Evolutionary conservation across 345 rosid genomes (phyloP).

Genomic region (Moricandia moricandioides): DNA sequence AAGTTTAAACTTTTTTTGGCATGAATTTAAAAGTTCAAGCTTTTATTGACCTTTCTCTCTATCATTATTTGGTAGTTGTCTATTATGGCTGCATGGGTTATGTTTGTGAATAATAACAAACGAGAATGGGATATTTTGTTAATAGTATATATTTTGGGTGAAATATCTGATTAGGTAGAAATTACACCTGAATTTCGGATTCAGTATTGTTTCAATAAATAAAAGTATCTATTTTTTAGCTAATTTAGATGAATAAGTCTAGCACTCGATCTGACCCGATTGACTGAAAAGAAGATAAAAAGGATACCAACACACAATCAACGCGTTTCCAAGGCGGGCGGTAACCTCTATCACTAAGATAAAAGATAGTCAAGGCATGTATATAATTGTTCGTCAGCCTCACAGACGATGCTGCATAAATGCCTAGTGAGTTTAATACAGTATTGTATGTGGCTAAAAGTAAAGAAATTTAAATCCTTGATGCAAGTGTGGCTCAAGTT

Average conservation of each 20-base stretch:
- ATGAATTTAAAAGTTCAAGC: too few species aligned
- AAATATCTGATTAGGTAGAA: constrained; percentile 20
- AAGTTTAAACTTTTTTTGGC: too few species aligned
- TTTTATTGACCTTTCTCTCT: too few species aligned
- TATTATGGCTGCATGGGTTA: neutral
- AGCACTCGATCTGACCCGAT: neutral
- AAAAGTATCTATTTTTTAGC: constrained; percentile 18
- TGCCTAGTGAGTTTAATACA: neutral
- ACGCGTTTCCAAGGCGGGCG: neutral
- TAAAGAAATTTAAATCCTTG: neutral
- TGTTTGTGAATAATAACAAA: neutral
- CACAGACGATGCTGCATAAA: neutral
- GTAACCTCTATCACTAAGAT: constrained; percentile 6
- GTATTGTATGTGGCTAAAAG: neutral
- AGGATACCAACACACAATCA: neutral
- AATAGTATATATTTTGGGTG: constrained; percentile 2
- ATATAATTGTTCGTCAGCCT: neutral
- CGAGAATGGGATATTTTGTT: constrained; percentile 5
- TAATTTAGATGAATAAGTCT: neutral
- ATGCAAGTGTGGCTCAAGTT: too few species aligned
- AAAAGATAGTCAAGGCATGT: constrained; percentile 1
- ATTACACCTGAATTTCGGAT: constrained; percentile 7
- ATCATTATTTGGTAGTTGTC: neutral
- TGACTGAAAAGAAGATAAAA: constrained; percentile 11
- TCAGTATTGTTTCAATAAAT: constrained; percentile 1